A percentile compares a stretch with the other conserved stretches of the same genome.
Evolutionary conservation across 805 yeast genomes (phyloP).

Genomic region (Candida incommunis): DNA sequence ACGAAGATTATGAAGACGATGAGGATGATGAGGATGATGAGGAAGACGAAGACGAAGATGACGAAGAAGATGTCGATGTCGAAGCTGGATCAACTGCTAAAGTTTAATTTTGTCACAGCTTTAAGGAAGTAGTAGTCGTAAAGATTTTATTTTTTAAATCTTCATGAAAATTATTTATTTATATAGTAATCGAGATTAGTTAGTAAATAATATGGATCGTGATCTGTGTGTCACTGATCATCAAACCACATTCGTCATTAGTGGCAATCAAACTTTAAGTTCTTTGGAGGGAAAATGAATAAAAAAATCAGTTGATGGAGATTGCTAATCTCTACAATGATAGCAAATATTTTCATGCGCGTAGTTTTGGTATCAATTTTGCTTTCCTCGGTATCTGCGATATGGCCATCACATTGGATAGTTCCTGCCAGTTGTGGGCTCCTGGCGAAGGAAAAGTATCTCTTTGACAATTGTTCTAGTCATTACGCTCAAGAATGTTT

Average conservation of each 20-base stretch:
- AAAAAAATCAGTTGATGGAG: conserved; percentile 4
- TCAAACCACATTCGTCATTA: too few species aligned
- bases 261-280: too few species aligned
- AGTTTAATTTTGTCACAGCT: conserved; percentile 1
- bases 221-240: too few species aligned
- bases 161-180: too few species aligned
- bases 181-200: too few species aligned
- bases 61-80: conserved; percentile 1
- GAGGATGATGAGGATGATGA: conserved; percentile 26
- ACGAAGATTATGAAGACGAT: conserved; percentile 31
- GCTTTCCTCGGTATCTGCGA: conserved; percentile 6
- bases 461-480: conserved; percentile 9
- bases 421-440: conserved; percentile 12
- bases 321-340: neutral
- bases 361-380: too few species aligned
- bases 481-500: conserved; percentile 17
- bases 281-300: too few species aligned
- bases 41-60: conserved; percentile 3
- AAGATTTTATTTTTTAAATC: too few species aligned
- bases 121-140: too few species aligned
- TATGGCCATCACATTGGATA: conserved; percentile 13
- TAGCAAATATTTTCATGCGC: too few species aligned
- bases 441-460: conserved; percentile 5
- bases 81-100: conserved; percentile 1
- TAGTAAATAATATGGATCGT: too few species aligned